Base-by-base conservation (phyloP, 768 basidiomycete species). In the Boletus rubroflammeus region DNA sequence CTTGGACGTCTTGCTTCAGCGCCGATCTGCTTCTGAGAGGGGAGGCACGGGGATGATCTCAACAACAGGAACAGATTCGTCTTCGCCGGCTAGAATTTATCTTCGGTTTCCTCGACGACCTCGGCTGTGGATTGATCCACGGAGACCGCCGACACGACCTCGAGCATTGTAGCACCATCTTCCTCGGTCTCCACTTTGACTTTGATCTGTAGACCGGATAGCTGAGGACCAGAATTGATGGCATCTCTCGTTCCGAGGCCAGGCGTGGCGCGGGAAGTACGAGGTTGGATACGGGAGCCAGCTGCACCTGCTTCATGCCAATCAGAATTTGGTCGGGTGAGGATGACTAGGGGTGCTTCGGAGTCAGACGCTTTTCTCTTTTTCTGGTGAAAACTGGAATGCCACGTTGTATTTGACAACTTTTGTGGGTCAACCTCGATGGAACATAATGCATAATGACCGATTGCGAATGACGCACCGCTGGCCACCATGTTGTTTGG, bases 301-400 rank as follows among this genome's bases (percentile, higher is more conserved):
- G 51, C 60, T 15, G 68, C 56, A 5, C 68, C 90, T 8, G 83
- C 72, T 48, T 84, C 88, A 39, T 91, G 77, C 96, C 96, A 99
- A 67, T 99, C 95, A 28, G 84, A 81, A 64, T 98, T 96, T 62
- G 92, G 76, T 42, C 90, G 76, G 1, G 92, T 77, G 15, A 94
- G 86, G 42, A 99, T 98, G 35, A 97, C 84, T 9, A 97, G 79
- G 0, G 89, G 90, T 5, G 75, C 81, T 38, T 81, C 67, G 13
- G 78, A 72, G 48, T 67, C 75, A 1, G 41, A 15, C 3, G 0
- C 26, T 57, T 76, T 76, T 39, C 73, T 78, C 39, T 49, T 72
- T 50, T 76, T 73, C 52, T 75, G 77, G 59, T 74, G 72, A 29
- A 79, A 62, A 51, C 80, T 85, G 61, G 47, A 60, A 63, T 52